Evolutionary conservation across 2,329 filamentous ascomycete genomes (phyloP), one percentile per base, ranked within the genome.

Genomic region (Aspergillus fischeri): DNA sequence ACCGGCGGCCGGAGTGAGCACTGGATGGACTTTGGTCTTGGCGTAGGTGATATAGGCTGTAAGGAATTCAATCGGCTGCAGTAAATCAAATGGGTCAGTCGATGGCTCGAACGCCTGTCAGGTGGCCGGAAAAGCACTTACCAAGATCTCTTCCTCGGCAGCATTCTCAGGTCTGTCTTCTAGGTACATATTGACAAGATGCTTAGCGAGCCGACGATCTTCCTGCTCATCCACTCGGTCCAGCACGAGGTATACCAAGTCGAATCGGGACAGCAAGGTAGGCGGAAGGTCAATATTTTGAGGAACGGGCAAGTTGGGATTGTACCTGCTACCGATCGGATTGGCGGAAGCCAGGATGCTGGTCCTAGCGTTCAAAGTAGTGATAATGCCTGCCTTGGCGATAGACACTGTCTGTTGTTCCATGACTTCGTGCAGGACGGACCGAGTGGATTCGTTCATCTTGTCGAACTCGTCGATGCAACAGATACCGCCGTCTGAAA

Each of bases 201-300:
- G 94, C 70, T 92, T 89, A 11, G 94, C 94, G 55, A 99, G 80
- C 48, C 91, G 87, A 60, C 92, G 88, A 74, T 99, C 94, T 54
- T 83, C 87, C 69, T 89, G 88, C 77, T 97, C 94, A 69, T 97
- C 93, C 52, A 95, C 88, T 7, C 90, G 90, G 72, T 99, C 94
- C 50, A 99, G 86, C 47, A 99, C 94, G 1, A 99, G 86, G 71
- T 99, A 99, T 52, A 99, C 93, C 6, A 99, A 81, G 73, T 99
- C 94, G 72, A 99, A 99, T 81, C 94, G 89, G 4, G 92, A 97
- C 53, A 99, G 84, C 6, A 99, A 82, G 0, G 94, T 99, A 0
- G 94, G 94, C 0, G 94, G 94, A 8, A 99, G 85, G 70, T 99
- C 94, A 67, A 99, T 99, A 75, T 99, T 99, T 69, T 97, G 92